Evolutionary conservation across 73 alveolate species (phyloP), one percentile per base, ranked within the genome.

Genomic region (Paramecium pentaurelia): DNA sequence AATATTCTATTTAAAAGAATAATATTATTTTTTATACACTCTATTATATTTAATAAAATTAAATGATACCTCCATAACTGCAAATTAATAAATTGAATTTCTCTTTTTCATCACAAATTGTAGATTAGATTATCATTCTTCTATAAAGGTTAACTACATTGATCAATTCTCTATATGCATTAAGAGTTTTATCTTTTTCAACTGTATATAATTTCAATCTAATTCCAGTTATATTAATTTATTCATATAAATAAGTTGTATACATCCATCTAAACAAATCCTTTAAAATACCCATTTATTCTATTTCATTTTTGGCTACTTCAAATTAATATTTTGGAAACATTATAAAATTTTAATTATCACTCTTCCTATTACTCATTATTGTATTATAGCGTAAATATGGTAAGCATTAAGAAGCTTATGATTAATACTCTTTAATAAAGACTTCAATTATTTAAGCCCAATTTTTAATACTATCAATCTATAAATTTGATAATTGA

Each of bases 221-320:
- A 22, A 42, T 80, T 3, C 91, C 91, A 45, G 40, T 80, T 8
- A 80, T 27, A 16, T 28, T 80, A 1, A 34, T 80, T 27, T 80
- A 80, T 49, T 80, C 91, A 20, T 45, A 80, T 45, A 80, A 49
- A 80, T 80, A 80, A 11, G 91, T 80, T 11, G 71, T 80, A 20
- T 44, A 80, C 58, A 80, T 25, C 51, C 71, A 80, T 27, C 91
- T 42, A 45, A 80, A 80, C 20, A 80, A 22, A 27, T 80, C 91
- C 38, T 80, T 80, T 11, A 80, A 1, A 2, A 80, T 40, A 2
- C 91, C 73, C 91, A 80, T 80, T 44, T 40, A 45, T 45, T 25
- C 58, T 18, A 80, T 25, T 10, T 80, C 36, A 11, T 80, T 36
- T 27, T 20, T 28, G 3, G 42, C 6, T 12, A 45, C 4, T 16